These are phyloP conservation scores for Aspergillus coremiiformis DNA, from an alignment of 495 filamentous ascomycete genomes.

Conservation along the genomic window DNA sequence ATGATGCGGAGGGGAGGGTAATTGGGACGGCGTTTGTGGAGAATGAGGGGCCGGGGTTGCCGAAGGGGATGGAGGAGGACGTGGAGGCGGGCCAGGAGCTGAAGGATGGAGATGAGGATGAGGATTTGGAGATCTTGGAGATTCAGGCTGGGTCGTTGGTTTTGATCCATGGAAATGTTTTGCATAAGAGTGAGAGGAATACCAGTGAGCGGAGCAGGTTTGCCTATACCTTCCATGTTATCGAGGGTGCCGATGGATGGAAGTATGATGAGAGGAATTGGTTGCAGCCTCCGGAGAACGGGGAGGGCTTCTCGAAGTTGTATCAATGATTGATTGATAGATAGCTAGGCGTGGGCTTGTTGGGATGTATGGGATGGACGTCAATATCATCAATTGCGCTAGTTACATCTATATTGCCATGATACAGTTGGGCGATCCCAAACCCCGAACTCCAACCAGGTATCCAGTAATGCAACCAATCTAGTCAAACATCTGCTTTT, in stretches of 20 bases:
- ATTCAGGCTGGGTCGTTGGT: conserved; percentile 85
- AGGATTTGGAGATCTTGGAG: conserved; percentile 61
- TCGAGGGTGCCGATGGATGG: conserved; percentile 68
- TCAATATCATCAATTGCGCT: conserved; percentile 8
- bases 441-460: conserved; percentile 19
- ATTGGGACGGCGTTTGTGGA: conserved; percentile 50
- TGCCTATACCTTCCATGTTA: conserved; percentile 97
- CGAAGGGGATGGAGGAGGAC: conserved; percentile 34
- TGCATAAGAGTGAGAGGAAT: conserved; percentile 96
- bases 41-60: conserved; percentile 42
- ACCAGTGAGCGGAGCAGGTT: conserved; percentile 74
- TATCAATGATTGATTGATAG: conserved; percentile 20
- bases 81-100: conserved; percentile 24
- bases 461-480: conserved; percentile 13
- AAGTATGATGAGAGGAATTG: conserved; percentile 84
- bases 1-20: conserved; percentile 19
- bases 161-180: conserved; percentile 89
- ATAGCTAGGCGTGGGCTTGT: not conserved
- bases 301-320: conserved; percentile 68
- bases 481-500: conserved; percentile 7
- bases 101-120: conserved; percentile 43
- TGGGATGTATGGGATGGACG: conserved; percentile 1
- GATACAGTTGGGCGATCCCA: conserved; percentile 1
- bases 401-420: conserved; percentile 1
- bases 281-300: conserved; percentile 72